Evolutionary conservation across 345 rosid genomes (phyloP).

Genomic region (Cardamine resedifolia): DNA sequence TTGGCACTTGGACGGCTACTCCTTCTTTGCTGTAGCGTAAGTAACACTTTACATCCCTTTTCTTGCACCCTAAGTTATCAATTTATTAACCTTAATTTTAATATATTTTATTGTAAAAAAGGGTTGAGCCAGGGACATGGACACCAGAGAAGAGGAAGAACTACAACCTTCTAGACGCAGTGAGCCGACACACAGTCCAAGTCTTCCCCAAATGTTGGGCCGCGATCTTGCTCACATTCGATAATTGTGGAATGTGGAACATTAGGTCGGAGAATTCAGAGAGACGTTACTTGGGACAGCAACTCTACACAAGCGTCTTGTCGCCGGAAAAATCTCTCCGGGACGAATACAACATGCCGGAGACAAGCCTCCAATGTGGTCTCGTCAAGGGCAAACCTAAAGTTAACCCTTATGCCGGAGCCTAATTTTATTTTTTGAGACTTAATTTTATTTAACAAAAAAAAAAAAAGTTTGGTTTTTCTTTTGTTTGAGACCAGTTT

Average conservation of each 20-base stretch:
- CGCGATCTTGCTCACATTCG: slow-evolving; percentile 72
- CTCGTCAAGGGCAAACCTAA: slow-evolving; percentile 45
- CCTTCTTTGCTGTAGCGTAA: slow-evolving; percentile 86
- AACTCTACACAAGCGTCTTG: slow-evolving; percentile 62
- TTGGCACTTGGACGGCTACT: slow-evolving; percentile 66
- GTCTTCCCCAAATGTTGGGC: slow-evolving; percentile 89
- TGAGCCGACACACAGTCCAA: slow-evolving; percentile 76
- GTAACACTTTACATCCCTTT: slow-evolving; percentile 22
- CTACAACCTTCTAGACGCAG: slow-evolving; percentile 81
- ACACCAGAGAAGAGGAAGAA: slow-evolving; percentile 69
- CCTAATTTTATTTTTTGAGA: slow-evolving; percentile 13
- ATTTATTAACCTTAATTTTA: background rate
- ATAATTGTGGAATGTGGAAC: slow-evolving; percentile 96
- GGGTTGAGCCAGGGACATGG: slow-evolving; percentile 83
- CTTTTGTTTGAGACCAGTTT: slow-evolving; percentile 22
- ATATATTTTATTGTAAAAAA: slow-evolving; percentile 16
- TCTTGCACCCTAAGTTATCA: background rate
- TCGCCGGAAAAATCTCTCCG: slow-evolving; percentile 69
- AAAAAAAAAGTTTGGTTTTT: slow-evolving; percentile 15
- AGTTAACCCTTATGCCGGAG: slow-evolving; percentile 60
- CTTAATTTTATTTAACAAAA: background rate
- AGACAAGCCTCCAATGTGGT: slow-evolving; percentile 60
- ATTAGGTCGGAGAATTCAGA: slow-evolving; percentile 64
- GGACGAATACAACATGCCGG: slow-evolving; percentile 85
- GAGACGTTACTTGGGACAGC: slow-evolving; percentile 70